Evolutionary conservation across 106 monocot genomes (phyloP).

Genomic region (Hemerocallis citrina): DNA sequence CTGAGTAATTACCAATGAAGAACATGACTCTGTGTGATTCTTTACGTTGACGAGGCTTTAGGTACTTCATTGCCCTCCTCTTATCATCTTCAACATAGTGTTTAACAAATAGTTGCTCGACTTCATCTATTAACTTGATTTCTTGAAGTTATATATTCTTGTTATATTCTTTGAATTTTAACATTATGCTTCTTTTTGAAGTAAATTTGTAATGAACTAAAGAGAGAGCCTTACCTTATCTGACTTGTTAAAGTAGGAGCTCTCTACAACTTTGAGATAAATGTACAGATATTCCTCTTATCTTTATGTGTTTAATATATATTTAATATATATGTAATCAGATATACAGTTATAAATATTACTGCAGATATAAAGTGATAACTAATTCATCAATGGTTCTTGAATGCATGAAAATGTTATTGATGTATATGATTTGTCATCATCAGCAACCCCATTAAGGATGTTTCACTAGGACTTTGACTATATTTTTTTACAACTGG

Average conservation of each 20-base stretch:
- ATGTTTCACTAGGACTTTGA: no score
- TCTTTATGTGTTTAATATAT: no score
- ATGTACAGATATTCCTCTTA: no score
- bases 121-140: constrained; percentile 71
- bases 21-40: constrained; percentile 79
- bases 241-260: constrained; percentile 96
- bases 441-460: no score
- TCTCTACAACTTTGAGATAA: constrained; percentile 89
- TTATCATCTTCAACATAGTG: constrained; percentile 64
- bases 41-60: constrained; percentile 65
- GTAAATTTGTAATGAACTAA: not conserved
- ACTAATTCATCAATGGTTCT: no score
- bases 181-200: not conserved
- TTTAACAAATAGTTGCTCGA: constrained; percentile 78
- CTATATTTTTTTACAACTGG: no score
- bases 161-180: not conserved
- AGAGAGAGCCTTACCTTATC: constrained; percentile 40
- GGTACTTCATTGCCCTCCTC: constrained; percentile 91
- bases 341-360: no score
- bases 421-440: no score
- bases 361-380: no score
- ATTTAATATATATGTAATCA: no score
- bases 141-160: constrained; percentile 13
- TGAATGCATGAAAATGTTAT: no score
- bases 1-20: constrained; percentile 89